A percentile compares a stretch with the other conserved stretches of the same genome.
Evolutionary conservation across 176 grass and related monocot species (phyloP).

Genomic region (Oryza glaberrima): DNA sequence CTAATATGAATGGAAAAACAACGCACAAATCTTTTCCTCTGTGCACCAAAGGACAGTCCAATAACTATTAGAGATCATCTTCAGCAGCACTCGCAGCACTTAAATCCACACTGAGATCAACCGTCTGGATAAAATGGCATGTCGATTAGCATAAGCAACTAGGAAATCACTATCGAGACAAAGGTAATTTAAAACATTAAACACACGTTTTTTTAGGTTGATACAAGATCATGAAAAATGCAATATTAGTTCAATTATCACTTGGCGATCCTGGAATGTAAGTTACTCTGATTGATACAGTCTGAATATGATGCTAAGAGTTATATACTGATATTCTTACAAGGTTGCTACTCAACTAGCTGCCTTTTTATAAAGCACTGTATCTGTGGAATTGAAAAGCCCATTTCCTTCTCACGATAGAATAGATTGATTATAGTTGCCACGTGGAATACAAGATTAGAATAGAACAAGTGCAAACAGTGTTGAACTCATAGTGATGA

Average conservation of each 20-base stretch:
- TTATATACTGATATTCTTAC: not conserved
- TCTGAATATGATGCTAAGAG: not conserved
- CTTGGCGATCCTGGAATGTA: not conserved
- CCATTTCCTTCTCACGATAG: not conserved
- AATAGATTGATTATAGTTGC: not conserved
- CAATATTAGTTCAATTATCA: not conserved
- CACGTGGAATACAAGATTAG: not conserved
- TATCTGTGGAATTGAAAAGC: not conserved
- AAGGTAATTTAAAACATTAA: slow-evolving; percentile 16
- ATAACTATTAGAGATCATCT: slow-evolving; percentile 55
- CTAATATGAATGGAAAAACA: slow-evolving; percentile 18
- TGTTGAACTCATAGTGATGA: too few relatives aligned
- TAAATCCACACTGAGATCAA: slow-evolving; percentile 88
- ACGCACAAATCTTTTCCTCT: slow-evolving; percentile 2
- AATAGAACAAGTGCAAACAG: not conserved
- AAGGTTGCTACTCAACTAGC: too few relatives aligned
- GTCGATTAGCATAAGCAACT: slow-evolving; percentile 28
- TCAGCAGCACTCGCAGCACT: slow-evolving; percentile 84
- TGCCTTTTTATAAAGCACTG: not conserved
- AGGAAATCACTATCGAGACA: not conserved
- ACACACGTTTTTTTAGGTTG: not conserved
- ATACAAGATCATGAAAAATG: not conserved
- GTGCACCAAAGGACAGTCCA: slow-evolving; percentile 28
- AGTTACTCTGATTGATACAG: not conserved
- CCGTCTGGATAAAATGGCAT: slow-evolving; percentile 34